phyloP scores from a whole-genome alignment of 1,284 basidiomycete genomes.

The Ustilago lituana region DNA sequence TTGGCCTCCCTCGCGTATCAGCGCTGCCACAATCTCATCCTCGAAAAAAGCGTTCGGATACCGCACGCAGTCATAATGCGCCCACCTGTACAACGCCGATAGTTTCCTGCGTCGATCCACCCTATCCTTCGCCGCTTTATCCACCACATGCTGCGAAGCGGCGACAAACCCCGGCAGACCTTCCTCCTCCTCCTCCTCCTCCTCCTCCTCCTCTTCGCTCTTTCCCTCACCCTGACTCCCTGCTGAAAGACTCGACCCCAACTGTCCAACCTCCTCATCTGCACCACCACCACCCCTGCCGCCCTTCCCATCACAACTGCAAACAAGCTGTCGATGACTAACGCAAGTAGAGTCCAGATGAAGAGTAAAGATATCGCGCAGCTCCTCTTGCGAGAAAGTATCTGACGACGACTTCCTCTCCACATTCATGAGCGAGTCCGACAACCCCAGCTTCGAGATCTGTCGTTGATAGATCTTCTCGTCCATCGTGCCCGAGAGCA shows the following conservation, averaged over 20 bases:
- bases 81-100: constrained; percentile 85
- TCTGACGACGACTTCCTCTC: constrained; percentile 46
- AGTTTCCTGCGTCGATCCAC: constrained; percentile 78
- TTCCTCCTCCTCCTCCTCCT: constrained; percentile 30
- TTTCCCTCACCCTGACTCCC: constrained; percentile 21
- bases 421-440: constrained; percentile 71
- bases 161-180: constrained; percentile 43
- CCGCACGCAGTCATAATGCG: constrained; percentile 74
- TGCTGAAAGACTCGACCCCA: not conserved
- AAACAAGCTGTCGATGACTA: constrained; percentile 76
- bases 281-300: constrained; percentile 41
- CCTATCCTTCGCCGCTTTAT: constrained; percentile 16
- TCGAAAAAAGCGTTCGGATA: constrained; percentile 33
- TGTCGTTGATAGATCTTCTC: constrained; percentile 76
- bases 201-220: too few species aligned
- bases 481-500: constrained; percentile 70
- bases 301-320: constrained; percentile 47
- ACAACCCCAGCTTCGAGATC: constrained; percentile 90
- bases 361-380: constrained; percentile 85
- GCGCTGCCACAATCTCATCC: constrained; percentile 28
- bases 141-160: constrained; percentile 51
- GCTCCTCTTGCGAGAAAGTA: constrained; percentile 59
- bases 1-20: constrained; percentile 13
- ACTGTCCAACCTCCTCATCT: not conserved
- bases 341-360: constrained; percentile 83